Percentiles rank a stretch among this genome's conserved stretches.
Evolutionary conservation across 768 basidiomycete genomes (phyloP).

Genomic region (Suillus brevipes): DNA sequence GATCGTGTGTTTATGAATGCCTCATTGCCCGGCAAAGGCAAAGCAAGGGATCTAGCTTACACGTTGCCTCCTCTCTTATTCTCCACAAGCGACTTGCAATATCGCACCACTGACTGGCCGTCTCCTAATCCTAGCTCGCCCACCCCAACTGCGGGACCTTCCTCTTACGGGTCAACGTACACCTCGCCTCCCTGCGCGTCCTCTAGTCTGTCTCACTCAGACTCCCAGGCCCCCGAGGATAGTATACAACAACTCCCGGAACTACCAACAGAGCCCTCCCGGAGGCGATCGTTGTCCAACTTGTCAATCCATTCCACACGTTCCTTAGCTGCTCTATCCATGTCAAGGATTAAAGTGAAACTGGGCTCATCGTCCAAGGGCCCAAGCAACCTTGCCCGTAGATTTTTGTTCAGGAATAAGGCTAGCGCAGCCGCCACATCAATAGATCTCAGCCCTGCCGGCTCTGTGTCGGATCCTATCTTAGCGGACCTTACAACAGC

Average conservation of each 20-base stretch:
- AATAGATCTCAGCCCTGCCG: slow-evolving; percentile 2
- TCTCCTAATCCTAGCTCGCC: slow-evolving; percentile 26
- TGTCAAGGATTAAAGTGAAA: slow-evolving; percentile 49
- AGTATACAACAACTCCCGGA: slow-evolving; percentile 22
- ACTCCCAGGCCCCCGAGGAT: slow-evolving; percentile 15
- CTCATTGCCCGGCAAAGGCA: slow-evolving; percentile 50
- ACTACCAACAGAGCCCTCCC: slow-evolving; percentile 40
- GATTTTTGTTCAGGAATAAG: slow-evolving; percentile 49
- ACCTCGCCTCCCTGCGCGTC: slow-evolving; percentile 40
- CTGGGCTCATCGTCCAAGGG: slow-evolving; percentile 41
- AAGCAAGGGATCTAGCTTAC: slow-evolving; percentile 53
- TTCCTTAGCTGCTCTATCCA: slow-evolving; percentile 45
- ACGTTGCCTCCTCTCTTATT: slow-evolving; percentile 67
- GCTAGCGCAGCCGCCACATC: slow-evolving; percentile 19
- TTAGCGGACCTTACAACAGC: slow-evolving; percentile 23
- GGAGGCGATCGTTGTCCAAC: slow-evolving; percentile 58
- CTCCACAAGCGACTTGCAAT: slow-evolving; percentile 52
- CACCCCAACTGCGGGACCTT: slow-evolving; percentile 28
- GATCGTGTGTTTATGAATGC: slow-evolving; percentile 12
- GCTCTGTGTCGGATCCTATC: slow-evolving; percentile 10
- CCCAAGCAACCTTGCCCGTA: slow-evolving; percentile 56
- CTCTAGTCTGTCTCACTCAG: slow-evolving; percentile 14
- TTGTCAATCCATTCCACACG: slow-evolving; percentile 46
- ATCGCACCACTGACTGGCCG: slow-evolving; percentile 40
- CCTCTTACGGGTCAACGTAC: slow-evolving; percentile 38